Evolutionary conservation across 2,329 filamentous ascomycete genomes (phyloP).

Genomic region (Coniella vitis): DNA sequence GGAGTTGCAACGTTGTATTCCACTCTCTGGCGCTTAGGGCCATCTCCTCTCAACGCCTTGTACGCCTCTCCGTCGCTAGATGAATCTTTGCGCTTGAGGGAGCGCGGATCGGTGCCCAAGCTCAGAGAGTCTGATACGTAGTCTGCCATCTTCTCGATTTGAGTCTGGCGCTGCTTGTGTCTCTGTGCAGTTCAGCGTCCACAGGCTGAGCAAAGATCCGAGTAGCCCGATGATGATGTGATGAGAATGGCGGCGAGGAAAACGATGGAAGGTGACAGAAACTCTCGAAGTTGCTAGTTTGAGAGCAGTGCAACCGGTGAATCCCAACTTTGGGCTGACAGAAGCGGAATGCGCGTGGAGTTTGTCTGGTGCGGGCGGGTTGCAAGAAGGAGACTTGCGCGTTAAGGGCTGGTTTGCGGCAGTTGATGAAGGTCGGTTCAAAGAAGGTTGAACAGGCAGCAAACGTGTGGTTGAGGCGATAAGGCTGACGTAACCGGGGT

Average conservation of each 20-base stretch:
- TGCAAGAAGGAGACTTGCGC: too few relatives aligned
- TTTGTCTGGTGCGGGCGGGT: too few relatives aligned
- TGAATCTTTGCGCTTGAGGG: constrained; percentile 34
- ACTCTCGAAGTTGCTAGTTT: too few relatives aligned
- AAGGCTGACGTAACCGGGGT: constrained; percentile 27
- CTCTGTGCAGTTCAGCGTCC: constrained; percentile 52
- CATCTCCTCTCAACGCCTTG: constrained; percentile 21
- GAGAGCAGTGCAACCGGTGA: too few relatives aligned
- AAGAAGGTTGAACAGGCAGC: constrained; percentile 8
- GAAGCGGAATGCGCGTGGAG: neutral
- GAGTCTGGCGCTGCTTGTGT: constrained; percentile 41
- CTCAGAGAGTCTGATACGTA: constrained; percentile 6
- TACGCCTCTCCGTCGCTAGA: constrained; percentile 25
- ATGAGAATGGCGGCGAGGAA: constrained; percentile 23
- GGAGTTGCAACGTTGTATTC: constrained; percentile 26
- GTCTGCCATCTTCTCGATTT: constrained; percentile 29
- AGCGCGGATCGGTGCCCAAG: constrained; percentile 17
- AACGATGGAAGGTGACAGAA: constrained; percentile 13
- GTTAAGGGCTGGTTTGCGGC: neutral
- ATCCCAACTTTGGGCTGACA: neutral
- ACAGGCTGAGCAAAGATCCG: constrained; percentile 52
- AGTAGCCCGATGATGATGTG: constrained; percentile 23
- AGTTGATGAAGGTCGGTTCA: neutral
- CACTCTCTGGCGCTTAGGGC: constrained; percentile 37
- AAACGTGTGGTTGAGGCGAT: constrained; percentile 7